phyloP scores from a whole-genome alignment of 176 grass and related monocot species.

The Cocos nucifera region DNA sequence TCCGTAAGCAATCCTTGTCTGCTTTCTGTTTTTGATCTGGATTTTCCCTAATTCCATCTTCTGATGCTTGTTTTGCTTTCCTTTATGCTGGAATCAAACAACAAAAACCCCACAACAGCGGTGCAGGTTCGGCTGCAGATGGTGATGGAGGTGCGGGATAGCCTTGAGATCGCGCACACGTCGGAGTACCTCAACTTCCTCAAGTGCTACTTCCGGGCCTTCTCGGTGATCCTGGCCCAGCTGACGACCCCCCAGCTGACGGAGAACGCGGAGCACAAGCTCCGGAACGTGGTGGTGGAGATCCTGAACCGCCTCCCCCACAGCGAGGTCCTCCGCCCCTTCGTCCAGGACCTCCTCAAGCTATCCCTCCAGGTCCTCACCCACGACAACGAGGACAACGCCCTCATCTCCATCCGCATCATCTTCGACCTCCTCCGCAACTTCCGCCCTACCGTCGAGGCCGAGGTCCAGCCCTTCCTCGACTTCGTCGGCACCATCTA shows the following conservation, averaged over 20 bases:
- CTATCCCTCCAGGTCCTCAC: slow-evolving; percentile 90
- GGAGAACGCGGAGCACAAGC: slow-evolving; percentile 84
- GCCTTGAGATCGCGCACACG: slow-evolving; percentile 88
- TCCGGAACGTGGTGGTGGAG: slow-evolving; percentile 88
- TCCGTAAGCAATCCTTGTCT: slow-evolving; percentile 29
- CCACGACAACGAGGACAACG: slow-evolving; percentile 91
- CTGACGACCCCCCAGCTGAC: slow-evolving; percentile 57
- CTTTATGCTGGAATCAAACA: no score
- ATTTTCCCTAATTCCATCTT: no score
- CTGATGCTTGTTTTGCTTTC: neutral
- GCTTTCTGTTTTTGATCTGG: neutral
- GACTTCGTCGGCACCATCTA: slow-evolving; percentile 91
- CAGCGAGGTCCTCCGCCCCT: slow-evolving; percentile 95
- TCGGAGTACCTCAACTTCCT: slow-evolving; percentile 95
- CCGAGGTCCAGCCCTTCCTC: slow-evolving; percentile 95
- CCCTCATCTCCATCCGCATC: slow-evolving; percentile 82
- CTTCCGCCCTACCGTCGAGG: slow-evolving; percentile 93
- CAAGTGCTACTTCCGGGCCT: slow-evolving; percentile 84
- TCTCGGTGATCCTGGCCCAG: slow-evolving; percentile 64
- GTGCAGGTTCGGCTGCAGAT: slow-evolving; percentile 69
- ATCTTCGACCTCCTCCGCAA: slow-evolving; percentile 95
- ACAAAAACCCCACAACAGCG: slow-evolving; percentile 23
- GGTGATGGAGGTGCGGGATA: slow-evolving; percentile 86
- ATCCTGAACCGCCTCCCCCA: slow-evolving; percentile 96
- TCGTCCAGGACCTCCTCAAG: slow-evolving; percentile 96